Evolutionary conservation across 352 stramenopile genomes (phyloP).

Genomic region (Pythium folliculosum): DNA sequence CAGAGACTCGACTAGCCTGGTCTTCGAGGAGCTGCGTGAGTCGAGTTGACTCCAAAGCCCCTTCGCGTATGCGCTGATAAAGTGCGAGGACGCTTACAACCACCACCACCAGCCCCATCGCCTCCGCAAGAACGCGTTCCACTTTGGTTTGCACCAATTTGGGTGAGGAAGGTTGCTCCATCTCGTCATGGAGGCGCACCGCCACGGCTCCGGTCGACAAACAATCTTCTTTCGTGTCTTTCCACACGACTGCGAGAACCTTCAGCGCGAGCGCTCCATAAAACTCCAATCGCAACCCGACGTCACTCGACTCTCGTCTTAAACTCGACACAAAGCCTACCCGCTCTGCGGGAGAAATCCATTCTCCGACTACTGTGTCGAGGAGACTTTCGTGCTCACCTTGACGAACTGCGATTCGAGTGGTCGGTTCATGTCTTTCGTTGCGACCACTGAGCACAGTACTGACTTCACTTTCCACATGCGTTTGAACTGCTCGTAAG

Average conservation of each 20-base stretch:
- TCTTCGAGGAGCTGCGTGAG: background rate
- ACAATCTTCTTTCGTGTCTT: background rate
- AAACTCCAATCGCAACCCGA: background rate
- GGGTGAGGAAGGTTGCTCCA: background rate
- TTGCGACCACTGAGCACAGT: background rate
- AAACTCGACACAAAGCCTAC: background rate
- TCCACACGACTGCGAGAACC: background rate
- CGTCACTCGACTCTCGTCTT: background rate
- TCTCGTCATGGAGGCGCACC: background rate
- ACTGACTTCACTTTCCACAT: background rate
- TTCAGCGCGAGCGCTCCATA: background rate
- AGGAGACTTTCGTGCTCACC: background rate
- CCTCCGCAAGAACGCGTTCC: background rate
- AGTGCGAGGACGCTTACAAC: background rate
- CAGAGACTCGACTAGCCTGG: background rate
- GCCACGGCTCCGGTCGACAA: background rate
- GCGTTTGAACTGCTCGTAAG: background rate
- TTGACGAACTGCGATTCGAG: background rate
- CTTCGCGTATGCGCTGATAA: background rate
- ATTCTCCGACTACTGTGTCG: background rate
- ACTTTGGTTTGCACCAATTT: background rate
- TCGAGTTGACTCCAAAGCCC: background rate
- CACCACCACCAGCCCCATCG: background rate
- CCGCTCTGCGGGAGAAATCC: background rate
- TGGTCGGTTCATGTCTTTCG: background rate